Evolutionary conservation across 345 rosid genomes (phyloP).

Genomic region (Eucalyptus paniculata): DNA sequence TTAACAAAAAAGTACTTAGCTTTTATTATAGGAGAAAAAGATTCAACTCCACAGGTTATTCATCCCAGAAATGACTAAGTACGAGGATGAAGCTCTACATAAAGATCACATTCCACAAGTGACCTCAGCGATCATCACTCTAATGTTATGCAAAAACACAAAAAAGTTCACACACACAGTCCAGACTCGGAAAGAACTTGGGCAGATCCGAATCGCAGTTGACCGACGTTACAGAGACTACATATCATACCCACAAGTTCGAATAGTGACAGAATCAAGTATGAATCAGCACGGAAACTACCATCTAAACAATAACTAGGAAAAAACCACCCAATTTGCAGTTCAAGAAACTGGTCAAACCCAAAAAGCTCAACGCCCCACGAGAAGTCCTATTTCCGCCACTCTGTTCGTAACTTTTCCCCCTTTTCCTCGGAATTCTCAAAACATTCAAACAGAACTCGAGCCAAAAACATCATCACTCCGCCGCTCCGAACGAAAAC

Average conservation of each 20-base stretch:
- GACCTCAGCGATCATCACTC: background rate
- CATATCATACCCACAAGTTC: background rate
- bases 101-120: background rate
- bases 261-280: background rate
- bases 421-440: background rate
- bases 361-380: background rate
- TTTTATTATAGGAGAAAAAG: background rate
- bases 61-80: background rate
- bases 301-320: background rate
- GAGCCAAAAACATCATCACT: background rate
- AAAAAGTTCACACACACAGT: background rate
- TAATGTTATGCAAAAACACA: background rate
- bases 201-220: background rate
- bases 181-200: background rate
- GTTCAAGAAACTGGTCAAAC: background rate
- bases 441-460: background rate
- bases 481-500: background rate
- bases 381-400: background rate
- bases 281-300: background rate
- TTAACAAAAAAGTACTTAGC: background rate
- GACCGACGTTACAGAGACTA: background rate
- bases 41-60: background rate
- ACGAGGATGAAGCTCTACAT: background rate
- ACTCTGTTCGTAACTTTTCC: background rate
- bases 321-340: background rate